A percentile compares a stretch with the other conserved stretches of the same genome.
Conservation (phyloP, 768 basidiomycete species). For the Amyloporia xantha region DNA sequence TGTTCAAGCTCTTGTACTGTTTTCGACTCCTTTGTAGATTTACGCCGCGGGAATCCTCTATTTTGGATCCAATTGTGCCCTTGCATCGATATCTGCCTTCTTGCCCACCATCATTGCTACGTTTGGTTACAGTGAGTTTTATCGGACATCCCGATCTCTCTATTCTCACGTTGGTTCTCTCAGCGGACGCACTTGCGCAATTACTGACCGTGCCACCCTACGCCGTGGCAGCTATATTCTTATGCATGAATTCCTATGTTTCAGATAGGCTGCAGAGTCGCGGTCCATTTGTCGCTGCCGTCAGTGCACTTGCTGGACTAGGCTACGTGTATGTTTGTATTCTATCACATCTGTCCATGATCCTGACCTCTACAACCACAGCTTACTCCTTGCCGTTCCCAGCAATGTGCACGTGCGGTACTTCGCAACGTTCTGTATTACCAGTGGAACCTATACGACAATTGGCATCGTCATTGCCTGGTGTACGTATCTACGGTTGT, state of each 20-base stretch:
- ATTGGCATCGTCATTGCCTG: slow-evolving; percentile 73
- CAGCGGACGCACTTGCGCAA: slow-evolving; percentile 62
- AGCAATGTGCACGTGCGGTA: slow-evolving; percentile 59
- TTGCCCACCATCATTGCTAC: slow-evolving; percentile 76
- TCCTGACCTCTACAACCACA: slow-evolving; percentile 20
- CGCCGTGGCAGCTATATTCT: slow-evolving; percentile 59
- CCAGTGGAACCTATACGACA: slow-evolving; percentile 68
- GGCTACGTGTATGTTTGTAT: slow-evolving; percentile 64
- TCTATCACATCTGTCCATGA: background rate
- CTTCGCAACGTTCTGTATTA: slow-evolving; percentile 74
- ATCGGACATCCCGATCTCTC: background rate
- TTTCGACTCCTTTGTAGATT: slow-evolving; percentile 29
- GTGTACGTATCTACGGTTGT: slow-evolving; percentile 41
- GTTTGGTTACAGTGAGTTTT: slow-evolving; percentile 57
- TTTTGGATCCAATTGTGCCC: slow-evolving; percentile 69
- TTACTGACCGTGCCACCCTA: slow-evolving; percentile 80
- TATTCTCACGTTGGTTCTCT: slow-evolving; percentile 7
- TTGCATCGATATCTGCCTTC: slow-evolving; percentile 79
- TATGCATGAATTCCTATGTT: slow-evolving; percentile 48
- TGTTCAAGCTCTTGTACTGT: background rate
- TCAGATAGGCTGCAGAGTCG: slow-evolving; percentile 67
- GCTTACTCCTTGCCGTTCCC: slow-evolving; percentile 49
- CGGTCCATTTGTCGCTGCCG: slow-evolving; percentile 39
- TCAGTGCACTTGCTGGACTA: slow-evolving; percentile 41
- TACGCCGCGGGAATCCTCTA: slow-evolving; percentile 68